Evolutionary conservation across 495 filamentous ascomycete genomes (phyloP).

Genomic region (Neurospora sp.): DNA sequence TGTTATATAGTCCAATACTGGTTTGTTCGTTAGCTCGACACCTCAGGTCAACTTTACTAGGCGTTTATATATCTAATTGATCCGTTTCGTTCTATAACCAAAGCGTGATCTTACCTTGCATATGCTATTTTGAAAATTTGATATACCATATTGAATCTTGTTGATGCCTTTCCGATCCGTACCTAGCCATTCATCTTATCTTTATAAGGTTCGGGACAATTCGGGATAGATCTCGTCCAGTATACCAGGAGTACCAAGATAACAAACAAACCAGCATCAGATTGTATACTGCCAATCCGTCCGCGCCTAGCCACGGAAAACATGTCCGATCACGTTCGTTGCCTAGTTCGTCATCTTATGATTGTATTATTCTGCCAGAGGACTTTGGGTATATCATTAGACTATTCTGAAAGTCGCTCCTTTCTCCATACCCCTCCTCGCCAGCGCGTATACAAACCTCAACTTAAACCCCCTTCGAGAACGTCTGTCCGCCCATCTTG

Average conservation of each 20-base stretch:
- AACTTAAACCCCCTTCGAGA: conserved; percentile 13
- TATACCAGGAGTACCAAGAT: too few relatives aligned
- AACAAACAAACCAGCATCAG: too few relatives aligned
- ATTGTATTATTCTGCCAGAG: neutral
- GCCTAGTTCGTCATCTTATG: neutral
- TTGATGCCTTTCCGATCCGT: too few relatives aligned
- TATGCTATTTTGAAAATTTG: too few relatives aligned
- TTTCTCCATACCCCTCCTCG: neutral
- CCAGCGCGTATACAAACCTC: neutral
- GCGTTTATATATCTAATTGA: too few relatives aligned
- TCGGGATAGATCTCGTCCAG: too few relatives aligned
- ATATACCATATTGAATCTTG: too few relatives aligned
- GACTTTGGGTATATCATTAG: neutral
- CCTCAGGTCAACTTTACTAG: too few relatives aligned
- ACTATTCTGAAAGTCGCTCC: neutral
- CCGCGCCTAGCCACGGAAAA: neutral
- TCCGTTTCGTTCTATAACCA: too few relatives aligned
- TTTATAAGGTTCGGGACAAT: too few relatives aligned
- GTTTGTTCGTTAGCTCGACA: too few relatives aligned
- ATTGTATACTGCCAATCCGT: neutral
- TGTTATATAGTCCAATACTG: neutral
- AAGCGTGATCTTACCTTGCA: too few relatives aligned
- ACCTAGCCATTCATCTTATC: neutral
- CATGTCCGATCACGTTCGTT: neutral
- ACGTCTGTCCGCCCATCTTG: conserved; percentile 20